A percentile compares a stretch with the other conserved stretches of the same genome.
Conservation (phyloP, 164 flowering plant genomes). For the grape (Vitis vinifera) region DNA sequence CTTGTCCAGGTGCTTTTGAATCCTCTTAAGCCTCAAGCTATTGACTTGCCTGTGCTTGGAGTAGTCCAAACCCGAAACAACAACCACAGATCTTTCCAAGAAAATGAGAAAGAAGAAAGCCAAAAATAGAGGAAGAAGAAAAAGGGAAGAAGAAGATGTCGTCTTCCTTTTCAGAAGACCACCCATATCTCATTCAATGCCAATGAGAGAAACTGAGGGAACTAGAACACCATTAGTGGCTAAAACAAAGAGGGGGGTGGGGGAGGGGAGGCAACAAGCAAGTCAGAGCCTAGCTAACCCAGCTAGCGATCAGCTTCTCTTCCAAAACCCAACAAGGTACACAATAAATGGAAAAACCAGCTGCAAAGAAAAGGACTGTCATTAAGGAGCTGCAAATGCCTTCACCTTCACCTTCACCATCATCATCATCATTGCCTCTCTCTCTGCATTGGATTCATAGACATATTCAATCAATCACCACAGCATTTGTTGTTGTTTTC, state of each 20-base stretch:
- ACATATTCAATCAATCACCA: slow-evolving; percentile 1
- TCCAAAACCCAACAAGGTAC: slow-evolving; percentile 5
- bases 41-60: slow-evolving; percentile 51
- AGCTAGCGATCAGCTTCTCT: too few species aligned
- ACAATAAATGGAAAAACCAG: slow-evolving; percentile 3
- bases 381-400: slow-evolving; percentile 11
- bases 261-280: too few species aligned
- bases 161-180: slow-evolving; percentile 18
- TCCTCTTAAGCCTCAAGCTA: slow-evolving; percentile 65
- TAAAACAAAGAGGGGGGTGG: slow-evolving; percentile 8
- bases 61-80: slow-evolving; percentile 46
- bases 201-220: slow-evolving; percentile 16
- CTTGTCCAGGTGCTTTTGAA: slow-evolving; percentile 57
- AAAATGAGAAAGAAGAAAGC: slow-evolving; percentile 13
- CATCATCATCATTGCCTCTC: slow-evolving; percentile 32
- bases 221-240: slow-evolving; percentile 33
- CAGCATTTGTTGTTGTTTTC: not conserved
- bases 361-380: slow-evolving; percentile 23
- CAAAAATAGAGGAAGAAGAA: slow-evolving; percentile 19
- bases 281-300: too few species aligned
- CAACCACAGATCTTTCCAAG: slow-evolving; percentile 3
- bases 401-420: slow-evolving; percentile 21
- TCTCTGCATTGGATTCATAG: slow-evolving; percentile 34
- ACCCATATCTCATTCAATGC: slow-evolving; percentile 48
- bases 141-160: not conserved